Conservation (phyloP, 78 protist genomes). For the slime mould (Dictyostelium discoideum) region DNA sequence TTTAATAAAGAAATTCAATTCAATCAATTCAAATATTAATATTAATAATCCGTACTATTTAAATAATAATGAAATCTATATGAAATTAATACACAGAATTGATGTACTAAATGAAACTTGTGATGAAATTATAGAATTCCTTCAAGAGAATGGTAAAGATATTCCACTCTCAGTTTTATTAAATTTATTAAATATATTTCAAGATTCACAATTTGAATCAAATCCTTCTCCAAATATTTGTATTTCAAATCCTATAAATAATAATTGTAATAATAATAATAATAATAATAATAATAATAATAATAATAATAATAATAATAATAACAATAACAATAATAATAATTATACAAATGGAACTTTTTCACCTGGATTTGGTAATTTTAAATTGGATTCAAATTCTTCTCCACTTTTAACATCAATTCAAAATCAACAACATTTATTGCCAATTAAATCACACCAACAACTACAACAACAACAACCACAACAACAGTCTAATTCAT, state of each 20-base stretch:
- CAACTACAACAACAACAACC: background rate
- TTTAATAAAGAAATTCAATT: conserved; percentile 2
- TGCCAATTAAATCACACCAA: background rate
- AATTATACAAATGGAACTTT: background rate
- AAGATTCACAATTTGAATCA: background rate
- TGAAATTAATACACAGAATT: conserved; percentile 20
- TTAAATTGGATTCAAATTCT: background rate
- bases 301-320: too few relatives aligned
- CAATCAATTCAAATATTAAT: background rate
- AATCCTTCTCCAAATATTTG: background rate
- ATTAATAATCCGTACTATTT: background rate
- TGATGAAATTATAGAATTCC: conserved; percentile 15
- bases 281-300: too few relatives aligned
- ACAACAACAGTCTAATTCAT: background rate
- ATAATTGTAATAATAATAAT: background rate
- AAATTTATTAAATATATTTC: background rate
- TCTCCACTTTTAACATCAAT: background rate
- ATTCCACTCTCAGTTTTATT: background rate
- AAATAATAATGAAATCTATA: background rate
- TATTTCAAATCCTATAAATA: background rate
- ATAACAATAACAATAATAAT: background rate
- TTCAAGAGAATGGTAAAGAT: background rate
- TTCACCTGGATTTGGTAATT: background rate
- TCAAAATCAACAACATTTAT: background rate
- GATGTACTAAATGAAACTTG: conserved; percentile 29